phyloP scores from a whole-genome alignment of 2,329 filamentous ascomycete genomes.

The Neonectria magnoliae region DNA sequence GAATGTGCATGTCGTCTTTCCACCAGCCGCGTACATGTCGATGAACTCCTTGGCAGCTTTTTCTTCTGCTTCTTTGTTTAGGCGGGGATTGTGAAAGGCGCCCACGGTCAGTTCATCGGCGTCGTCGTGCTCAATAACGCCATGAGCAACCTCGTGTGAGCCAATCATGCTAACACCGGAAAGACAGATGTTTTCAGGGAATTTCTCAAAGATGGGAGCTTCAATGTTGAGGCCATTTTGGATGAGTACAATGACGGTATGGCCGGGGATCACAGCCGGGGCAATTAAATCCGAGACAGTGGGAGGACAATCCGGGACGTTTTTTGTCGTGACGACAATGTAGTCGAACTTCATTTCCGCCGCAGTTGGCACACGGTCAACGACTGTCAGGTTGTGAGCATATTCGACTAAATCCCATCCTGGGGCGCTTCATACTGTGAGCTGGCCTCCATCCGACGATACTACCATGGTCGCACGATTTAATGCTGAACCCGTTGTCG shows the following conservation, averaged over 20 bases:
- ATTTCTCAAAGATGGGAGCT: background rate
- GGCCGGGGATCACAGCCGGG: background rate
- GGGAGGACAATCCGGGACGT: background rate
- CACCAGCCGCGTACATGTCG: background rate
- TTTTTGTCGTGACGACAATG: constrained; percentile 7
- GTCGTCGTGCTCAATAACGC: constrained; percentile 3
- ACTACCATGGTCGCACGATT: background rate
- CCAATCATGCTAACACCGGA: constrained; percentile 6
- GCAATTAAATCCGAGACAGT: constrained; percentile 1
- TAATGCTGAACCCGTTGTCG: constrained; percentile 1
- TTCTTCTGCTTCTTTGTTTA: background rate
- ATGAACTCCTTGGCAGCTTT: background rate
- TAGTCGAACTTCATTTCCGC: background rate
- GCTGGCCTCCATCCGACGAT: background rate
- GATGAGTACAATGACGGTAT: constrained; percentile 1
- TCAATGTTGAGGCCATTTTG: constrained; percentile 15
- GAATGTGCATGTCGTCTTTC: constrained; percentile 2
- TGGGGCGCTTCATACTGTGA: background rate
- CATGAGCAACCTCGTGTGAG: background rate
- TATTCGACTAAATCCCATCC: background rate
- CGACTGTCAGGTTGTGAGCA: background rate
- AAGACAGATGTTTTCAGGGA: constrained; percentile 6
- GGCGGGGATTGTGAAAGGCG: constrained; percentile 3
- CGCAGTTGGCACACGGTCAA: background rate
- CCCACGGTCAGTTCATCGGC: background rate